Evolutionary conservation across 345 rosid species (phyloP).

Genomic region (Rhizophora apiculata): DNA sequence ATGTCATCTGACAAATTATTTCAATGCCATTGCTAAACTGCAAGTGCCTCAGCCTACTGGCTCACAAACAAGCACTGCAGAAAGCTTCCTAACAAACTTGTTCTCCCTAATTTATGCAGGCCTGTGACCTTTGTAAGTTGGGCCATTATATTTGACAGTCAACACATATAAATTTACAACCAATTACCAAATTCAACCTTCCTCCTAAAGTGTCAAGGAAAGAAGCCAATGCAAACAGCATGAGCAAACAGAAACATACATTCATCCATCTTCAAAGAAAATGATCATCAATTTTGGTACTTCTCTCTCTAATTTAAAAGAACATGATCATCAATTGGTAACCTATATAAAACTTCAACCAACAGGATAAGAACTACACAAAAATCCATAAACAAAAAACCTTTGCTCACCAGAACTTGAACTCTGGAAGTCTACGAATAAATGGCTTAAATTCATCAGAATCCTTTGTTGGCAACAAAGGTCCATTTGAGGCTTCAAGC

Average conservation of each 20-base stretch:
- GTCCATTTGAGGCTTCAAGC: conserved; percentile 67
- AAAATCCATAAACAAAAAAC: background rate
- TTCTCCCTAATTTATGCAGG: background rate
- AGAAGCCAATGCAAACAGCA: no score
- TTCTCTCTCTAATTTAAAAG: no score
- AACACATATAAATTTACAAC: background rate
- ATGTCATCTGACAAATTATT: no score
- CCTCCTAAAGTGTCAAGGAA: no score
- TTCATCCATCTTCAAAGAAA: no score
- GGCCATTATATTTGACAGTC: background rate
- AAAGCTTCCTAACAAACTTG: background rate
- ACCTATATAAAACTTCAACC: background rate
- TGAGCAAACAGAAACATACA: no score
- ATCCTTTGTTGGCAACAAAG: conserved; percentile 82
- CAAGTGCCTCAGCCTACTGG: background rate
- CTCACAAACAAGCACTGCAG: background rate
- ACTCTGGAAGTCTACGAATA: conserved; percentile 93
- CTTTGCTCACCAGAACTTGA: conserved; percentile 80
- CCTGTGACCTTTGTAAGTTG: background rate
- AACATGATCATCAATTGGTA: background rate
- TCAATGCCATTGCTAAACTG: no score
- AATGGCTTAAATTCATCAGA: conserved; percentile 98
- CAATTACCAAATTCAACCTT: background rate
- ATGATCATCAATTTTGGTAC: no score
- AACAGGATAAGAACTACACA: background rate